Conservation (phyloP, 2,329 filamentous ascomycete species). For the Neonectria ditissima region DNA sequence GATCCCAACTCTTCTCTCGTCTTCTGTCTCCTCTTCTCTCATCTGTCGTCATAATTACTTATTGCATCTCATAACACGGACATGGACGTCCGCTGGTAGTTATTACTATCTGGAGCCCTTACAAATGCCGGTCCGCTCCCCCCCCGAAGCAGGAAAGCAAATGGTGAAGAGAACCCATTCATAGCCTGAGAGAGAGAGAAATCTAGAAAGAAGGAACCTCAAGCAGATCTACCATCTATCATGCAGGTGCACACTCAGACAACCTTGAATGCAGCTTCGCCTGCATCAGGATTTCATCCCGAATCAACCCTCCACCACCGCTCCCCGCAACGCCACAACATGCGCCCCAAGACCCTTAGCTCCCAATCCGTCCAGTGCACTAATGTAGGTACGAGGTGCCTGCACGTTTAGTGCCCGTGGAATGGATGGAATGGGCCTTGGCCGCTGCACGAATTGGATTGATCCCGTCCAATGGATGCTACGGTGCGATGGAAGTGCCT, state of each 20-base stretch:
- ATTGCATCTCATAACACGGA: background rate
- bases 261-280: background rate
- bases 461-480: background rate
- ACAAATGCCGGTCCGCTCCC: background rate
- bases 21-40: slow-evolving; percentile 3
- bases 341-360: slow-evolving; percentile 17
- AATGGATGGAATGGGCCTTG: slow-evolving; percentile 1
- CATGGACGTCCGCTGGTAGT: background rate
- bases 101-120: background rate
- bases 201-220: background rate
- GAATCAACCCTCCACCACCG: background rate
- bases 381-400: slow-evolving; percentile 43
- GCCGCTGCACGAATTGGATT: slow-evolving; percentile 18
- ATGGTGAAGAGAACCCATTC: background rate
- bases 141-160: no score
- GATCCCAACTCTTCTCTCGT: slow-evolving; percentile 2
- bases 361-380: slow-evolving; percentile 28
- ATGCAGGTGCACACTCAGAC: background rate
- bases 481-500: background rate
- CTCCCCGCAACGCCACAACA: slow-evolving; percentile 16
- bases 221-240: background rate
- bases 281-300: background rate
- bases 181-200: no score
- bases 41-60: background rate
- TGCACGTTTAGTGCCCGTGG: slow-evolving; percentile 23